phyloP scores from a whole-genome alignment of 2,329 filamentous ascomycete species.

The Colletotrichum theobromicola region DNA sequence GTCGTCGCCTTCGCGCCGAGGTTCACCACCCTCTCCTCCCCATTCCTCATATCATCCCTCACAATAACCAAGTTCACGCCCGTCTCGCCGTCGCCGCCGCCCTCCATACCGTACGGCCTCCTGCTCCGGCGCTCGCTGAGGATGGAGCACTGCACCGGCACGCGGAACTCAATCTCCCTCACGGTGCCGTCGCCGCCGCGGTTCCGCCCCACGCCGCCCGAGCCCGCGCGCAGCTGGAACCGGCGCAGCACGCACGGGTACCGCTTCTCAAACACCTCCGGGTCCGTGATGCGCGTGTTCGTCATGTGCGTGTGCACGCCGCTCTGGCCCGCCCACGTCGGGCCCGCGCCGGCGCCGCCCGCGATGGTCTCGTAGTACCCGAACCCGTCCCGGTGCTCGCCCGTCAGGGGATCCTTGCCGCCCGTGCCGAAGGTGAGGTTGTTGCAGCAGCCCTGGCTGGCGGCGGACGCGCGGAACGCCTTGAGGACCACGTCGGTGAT shows the following conservation, averaged over 20 bases:
- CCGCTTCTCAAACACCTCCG: conserved; percentile 78
- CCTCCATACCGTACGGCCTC: conserved; percentile 76
- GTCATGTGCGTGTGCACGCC: conserved; percentile 89
- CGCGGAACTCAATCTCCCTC: conserved; percentile 81
- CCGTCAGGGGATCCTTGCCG: conserved; percentile 59
- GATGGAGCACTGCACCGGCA: conserved; percentile 79
- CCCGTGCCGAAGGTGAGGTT: conserved; percentile 86
- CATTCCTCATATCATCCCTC: conserved; percentile 29
- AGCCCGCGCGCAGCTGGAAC: conserved; percentile 68
- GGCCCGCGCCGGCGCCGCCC: conserved; percentile 76
- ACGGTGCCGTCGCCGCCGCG: conserved; percentile 78
- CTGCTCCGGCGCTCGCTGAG: conserved; percentile 79
- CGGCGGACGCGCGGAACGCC: conserved; percentile 80
- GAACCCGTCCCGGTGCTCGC: conserved; percentile 70
- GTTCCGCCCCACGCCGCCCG: conserved; percentile 69
- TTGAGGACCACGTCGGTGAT: conserved; percentile 85
- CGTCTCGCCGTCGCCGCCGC: conserved; percentile 70
- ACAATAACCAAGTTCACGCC: conserved; percentile 74
- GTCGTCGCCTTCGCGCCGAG: conserved; percentile 22
- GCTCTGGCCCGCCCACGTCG: conserved; percentile 73
- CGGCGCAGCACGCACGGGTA: conserved; percentile 76
- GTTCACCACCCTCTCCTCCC: conserved; percentile 34
- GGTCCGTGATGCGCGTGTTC: conserved; percentile 83
- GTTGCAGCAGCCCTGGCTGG: conserved; percentile 81
- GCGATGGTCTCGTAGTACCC: conserved; percentile 89